These are phyloP conservation scores for Apostasia ramifera DNA, from an alignment of 106 monocot genomes.

Conservation along the genomic window DNA sequence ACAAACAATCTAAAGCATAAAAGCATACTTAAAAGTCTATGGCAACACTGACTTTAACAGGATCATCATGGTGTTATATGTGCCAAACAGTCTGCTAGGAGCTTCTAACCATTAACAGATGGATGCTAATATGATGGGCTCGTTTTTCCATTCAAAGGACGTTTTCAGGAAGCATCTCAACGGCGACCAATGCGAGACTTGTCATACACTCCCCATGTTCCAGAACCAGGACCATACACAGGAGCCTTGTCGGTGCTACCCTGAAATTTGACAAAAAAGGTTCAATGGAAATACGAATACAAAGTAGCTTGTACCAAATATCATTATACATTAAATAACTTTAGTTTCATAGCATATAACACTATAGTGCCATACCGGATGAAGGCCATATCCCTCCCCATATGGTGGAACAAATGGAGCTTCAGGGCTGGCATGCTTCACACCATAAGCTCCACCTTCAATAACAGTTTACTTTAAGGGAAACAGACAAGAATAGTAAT, in stretches of 20 bases:
- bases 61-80: neutral
- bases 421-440: conserved; percentile 50
- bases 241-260: conserved; percentile 39
- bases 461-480: neutral
- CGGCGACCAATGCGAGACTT: conserved; percentile 37
- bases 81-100: conserved; percentile 5
- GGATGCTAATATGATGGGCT: neutral
- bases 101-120: conserved; percentile 2
- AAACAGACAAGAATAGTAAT: neutral
- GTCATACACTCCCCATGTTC: conserved; percentile 57
- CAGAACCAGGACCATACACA: conserved; percentile 34
- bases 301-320: neutral
- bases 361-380: conserved; percentile 20
- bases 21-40: neutral
- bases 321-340: neutral
- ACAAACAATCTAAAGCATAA: neutral
- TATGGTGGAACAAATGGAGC: conserved; percentile 35
- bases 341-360: neutral
- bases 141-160: neutral
- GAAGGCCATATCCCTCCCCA: conserved; percentile 48
- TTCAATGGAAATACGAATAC: neutral
- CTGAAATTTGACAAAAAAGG: conserved; percentile 17
- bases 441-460: conserved; percentile 60
- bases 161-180: conserved; percentile 12
- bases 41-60: neutral